Evolutionary conservation across 345 rosid species (phyloP).

Genomic region (Sisymbrium irio): DNA sequence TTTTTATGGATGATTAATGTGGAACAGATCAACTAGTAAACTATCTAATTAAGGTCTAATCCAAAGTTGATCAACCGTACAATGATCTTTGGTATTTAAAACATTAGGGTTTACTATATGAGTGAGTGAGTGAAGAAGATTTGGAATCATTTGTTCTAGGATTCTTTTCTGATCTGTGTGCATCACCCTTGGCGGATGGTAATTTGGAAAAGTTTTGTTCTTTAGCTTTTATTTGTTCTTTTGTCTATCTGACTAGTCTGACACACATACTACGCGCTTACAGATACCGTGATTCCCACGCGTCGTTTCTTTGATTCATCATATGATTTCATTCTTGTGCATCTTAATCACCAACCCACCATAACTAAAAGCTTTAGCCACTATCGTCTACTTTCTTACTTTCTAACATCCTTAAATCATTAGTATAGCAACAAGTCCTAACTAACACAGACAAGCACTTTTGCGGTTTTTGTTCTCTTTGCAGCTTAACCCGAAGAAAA

Average conservation of each 20-base stretch:
- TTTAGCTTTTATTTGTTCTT: slow-evolving; percentile 30
- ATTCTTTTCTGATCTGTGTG: slow-evolving; percentile 23
- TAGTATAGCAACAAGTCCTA: background rate
- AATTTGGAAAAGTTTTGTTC: slow-evolving; percentile 29
- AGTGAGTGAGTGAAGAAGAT: slow-evolving; percentile 3
- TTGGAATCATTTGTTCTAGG: slow-evolving; percentile 19
- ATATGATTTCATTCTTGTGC: slow-evolving; percentile 15
- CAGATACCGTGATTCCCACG: slow-evolving; percentile 5
- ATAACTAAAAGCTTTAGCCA: slow-evolving; percentile 13
- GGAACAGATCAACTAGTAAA: background rate
- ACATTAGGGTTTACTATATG: slow-evolving; percentile 7
- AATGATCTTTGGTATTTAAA: slow-evolving; percentile 3
- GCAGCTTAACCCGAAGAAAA: slow-evolving; percentile 56
- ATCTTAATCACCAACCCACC: slow-evolving; percentile 30
- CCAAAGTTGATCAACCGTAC: background rate
- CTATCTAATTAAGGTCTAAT: background rate
- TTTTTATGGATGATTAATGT: background rate
- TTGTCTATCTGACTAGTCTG: slow-evolving; percentile 22
- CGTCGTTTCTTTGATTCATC: background rate
- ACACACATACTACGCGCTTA: slow-evolving; percentile 6
- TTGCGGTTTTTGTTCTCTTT: background rate
- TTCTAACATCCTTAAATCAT: slow-evolving; percentile 1
- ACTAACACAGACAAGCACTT: background rate
- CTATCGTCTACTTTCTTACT: slow-evolving; percentile 9
- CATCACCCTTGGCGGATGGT: slow-evolving; percentile 30